Conservation (phyloP, 2,329 filamentous ascomycete genomes). For the Trichophyton schoenleinii region DNA sequence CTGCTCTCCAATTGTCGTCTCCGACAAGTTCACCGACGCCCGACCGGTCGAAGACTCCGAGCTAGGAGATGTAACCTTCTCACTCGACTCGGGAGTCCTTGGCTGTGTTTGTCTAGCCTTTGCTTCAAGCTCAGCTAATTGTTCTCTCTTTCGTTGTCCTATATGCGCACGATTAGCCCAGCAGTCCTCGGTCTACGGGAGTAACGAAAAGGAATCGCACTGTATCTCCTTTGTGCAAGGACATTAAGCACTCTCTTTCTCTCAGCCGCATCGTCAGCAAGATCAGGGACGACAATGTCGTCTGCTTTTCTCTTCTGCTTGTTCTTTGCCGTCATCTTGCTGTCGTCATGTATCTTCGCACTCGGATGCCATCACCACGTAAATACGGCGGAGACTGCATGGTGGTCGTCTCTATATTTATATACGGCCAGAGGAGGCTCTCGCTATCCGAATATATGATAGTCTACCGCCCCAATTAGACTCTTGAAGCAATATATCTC, state of each 20-base stretch:
- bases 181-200: background rate
- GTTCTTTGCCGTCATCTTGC: constrained; percentile 5
- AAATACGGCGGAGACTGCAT: background rate
- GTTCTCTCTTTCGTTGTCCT: constrained; percentile 19
- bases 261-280: constrained; percentile 40
- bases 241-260: constrained; percentile 44
- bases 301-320: constrained; percentile 13
- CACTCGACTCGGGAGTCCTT: background rate
- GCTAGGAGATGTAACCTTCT: background rate
- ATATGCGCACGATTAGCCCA: background rate
- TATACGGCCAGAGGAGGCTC: background rate
- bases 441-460: background rate
- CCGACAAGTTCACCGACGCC: background rate
- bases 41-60: background rate
- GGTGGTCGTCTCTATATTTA: background rate
- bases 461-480: background rate
- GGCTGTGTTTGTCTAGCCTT: constrained; percentile 8
- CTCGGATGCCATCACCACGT: background rate
- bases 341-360: background rate
- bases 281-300: constrained; percentile 34
- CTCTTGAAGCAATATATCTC: background rate
- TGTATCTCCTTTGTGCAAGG: constrained; percentile 42
- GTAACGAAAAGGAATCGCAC: constrained; percentile 21
- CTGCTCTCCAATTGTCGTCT: background rate
- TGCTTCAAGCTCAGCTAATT: constrained; percentile 18